Conservation (phyloP, 2,329 filamentous ascomycete species). For the Microthyrium microscopicum region DNA sequence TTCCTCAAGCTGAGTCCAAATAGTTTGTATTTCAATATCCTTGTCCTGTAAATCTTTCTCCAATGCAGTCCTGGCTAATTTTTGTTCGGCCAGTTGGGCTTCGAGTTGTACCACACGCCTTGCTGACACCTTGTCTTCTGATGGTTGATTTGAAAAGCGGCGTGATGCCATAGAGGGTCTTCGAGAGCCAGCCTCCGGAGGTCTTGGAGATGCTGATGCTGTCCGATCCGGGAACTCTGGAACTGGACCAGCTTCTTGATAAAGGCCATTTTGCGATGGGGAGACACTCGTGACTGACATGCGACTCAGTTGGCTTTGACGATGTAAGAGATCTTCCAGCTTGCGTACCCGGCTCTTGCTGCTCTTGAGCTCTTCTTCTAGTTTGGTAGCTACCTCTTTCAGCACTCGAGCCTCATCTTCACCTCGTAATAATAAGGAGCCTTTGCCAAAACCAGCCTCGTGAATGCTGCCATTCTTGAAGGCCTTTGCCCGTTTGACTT, state of each 20-base stretch:
- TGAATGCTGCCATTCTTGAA: conserved; percentile 96
- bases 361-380: conserved; percentile 50
- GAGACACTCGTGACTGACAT: conserved; percentile 14
- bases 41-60: conserved; percentile 33
- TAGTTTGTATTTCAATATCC: conserved; percentile 42
- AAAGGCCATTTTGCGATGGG: conserved; percentile 1
- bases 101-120: conserved; percentile 54
- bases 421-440: conserved; percentile 69
- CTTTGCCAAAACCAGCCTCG: conserved; percentile 74
- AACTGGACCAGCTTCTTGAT: conserved; percentile 1
- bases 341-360: conserved; percentile 87
- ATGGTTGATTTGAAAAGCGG: conserved; percentile 41
- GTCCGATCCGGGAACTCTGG: not conserved
- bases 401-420: conserved; percentile 56
- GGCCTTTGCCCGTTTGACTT: conserved; percentile 71
- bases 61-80: conserved; percentile 46
- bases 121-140: conserved; percentile 43
- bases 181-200: conserved; percentile 23
- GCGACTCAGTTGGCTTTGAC: conserved; percentile 47
- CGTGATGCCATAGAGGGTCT: conserved; percentile 45
- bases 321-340: conserved; percentile 80
- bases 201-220: conserved; percentile 4
- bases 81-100: conserved; percentile 58
- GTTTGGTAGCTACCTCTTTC: conserved; percentile 37
- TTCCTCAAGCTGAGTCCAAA: conserved; percentile 60